Evolutionary conservation across 1,139 yeast genomes (phyloP), one percentile per base, ranked within the genome.

Genomic region (Candida labiduridarum): DNA sequence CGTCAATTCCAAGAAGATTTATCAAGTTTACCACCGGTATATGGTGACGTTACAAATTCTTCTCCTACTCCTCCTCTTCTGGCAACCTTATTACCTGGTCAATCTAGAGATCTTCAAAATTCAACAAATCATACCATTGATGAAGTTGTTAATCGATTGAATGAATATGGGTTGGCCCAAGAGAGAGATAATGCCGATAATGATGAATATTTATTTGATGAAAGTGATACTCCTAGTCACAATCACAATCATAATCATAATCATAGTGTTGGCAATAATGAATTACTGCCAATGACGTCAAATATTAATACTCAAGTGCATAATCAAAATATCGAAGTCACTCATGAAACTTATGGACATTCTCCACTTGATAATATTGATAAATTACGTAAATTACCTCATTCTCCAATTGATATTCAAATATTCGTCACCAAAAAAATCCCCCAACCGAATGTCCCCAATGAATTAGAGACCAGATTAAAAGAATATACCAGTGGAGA

Each of bases 361-460:
- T 72, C 80, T 0, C 79, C 77, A 0, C 63, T 77, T 38, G 82
- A 77, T 53, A 75, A 74, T 49, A 76, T 77, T 42, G 81, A 77
- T 53, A 65, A 61, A 49, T 63, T 77, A 36, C 72, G 72, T 2
- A 70, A 63, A 46, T 60, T 70, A 8, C 63, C 63, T 16, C 53
- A 58, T n/a, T 69, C 79, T 2, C 80, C 79, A 0, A 62, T 77
- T 9, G 77, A 72, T 49, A 69, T 77, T 34, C 76, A 75, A 54
- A 75, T 76, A 11, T 68, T 53, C 51, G 80, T 77, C 4, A 75
- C 82, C 6, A 76, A 76, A 49, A 59, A 58, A 34, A 69, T 75
- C 0, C 80, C 81, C 0, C 60, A 59, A 25, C 79, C 79, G 1
- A 62, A 74, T 49, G 52, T 55, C 11, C 46, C 59, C 5, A 70